Percentiles rank a stretch among this genome's conserved stretches.
Evolutionary conservation across 768 basidiomycete genomes (phyloP).

Genomic region (Glaciozyma martinii): DNA sequence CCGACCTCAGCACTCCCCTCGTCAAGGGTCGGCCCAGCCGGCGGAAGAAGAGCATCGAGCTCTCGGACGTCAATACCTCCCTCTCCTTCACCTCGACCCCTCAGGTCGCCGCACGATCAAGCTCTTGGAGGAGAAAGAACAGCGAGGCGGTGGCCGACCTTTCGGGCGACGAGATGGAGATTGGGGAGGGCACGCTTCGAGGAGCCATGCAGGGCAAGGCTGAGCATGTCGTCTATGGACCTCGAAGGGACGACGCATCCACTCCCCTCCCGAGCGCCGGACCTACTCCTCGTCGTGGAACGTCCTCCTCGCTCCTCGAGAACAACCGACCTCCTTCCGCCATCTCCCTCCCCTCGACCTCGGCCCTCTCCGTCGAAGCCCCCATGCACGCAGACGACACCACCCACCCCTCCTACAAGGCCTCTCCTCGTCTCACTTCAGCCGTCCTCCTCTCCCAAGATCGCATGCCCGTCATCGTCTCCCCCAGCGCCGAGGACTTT

Average conservation of each 20-base stretch:
- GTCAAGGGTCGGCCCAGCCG: not conserved
- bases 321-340: constrained; percentile 7
- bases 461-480: constrained; percentile 22
- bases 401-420: constrained; percentile 18
- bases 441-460: constrained; percentile 24
- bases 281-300: not conserved
- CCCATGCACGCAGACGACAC: constrained; percentile 26
- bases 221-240: constrained; percentile 32
- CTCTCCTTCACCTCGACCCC: not conserved
- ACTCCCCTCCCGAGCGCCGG: not conserved
- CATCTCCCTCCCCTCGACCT: not conserved
- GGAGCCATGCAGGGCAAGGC: constrained; percentile 32
- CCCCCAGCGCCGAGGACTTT: constrained; percentile 11
- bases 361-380: not conserved
- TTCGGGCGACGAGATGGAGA: constrained; percentile 14
- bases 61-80: constrained; percentile 11
- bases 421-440: constrained; percentile 17
- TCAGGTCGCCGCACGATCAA: not conserved
- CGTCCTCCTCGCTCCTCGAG: not conserved
- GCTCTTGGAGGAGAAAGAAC: constrained; percentile 2
- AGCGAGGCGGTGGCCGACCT: constrained; percentile 16
- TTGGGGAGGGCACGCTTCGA: constrained; percentile 8
- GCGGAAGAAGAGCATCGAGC: constrained; percentile 10
- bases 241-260: constrained; percentile 9
- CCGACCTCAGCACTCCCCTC: not conserved